phyloP scores from a whole-genome alignment of 495 filamentous ascomycete genomes.

The Talaromyces adpressus region DNA sequence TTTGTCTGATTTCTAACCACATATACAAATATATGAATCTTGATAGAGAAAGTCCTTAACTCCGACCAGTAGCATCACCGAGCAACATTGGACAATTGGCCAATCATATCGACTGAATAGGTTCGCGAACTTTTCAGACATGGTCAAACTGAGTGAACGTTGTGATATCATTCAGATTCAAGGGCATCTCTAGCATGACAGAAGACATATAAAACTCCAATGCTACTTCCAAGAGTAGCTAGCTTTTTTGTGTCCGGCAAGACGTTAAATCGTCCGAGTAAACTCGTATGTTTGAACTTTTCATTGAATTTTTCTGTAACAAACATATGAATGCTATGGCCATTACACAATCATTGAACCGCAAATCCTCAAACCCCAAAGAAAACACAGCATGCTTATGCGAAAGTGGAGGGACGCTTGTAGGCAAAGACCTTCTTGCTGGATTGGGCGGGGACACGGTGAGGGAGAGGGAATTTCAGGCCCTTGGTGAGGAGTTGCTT shows the following conservation, averaged over 20 bases:
- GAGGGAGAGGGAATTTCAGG: slow-evolving; percentile 97
- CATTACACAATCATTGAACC: slow-evolving; percentile 44
- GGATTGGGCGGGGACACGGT: slow-evolving; percentile 73
- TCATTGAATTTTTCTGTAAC: slow-evolving; percentile 6
- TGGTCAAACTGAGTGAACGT: background rate
- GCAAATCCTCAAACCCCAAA: slow-evolving; percentile 32
- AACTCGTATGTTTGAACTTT: slow-evolving; percentile 1
- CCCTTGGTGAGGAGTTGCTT: slow-evolving; percentile 92
- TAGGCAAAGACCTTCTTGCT: slow-evolving; percentile 86
- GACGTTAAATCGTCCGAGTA: background rate
- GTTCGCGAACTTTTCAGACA: background rate
- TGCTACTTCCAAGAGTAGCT: background rate
- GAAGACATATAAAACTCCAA: background rate
- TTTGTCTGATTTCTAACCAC: background rate
- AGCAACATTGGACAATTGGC: background rate
- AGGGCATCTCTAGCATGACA: background rate
- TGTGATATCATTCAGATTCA: slow-evolving; percentile 6
- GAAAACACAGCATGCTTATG: slow-evolving; percentile 41
- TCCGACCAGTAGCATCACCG: background rate
- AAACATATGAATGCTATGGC: slow-evolving; percentile 36
- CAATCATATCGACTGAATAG: background rate
- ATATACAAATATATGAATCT: background rate
- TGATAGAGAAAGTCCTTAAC: background rate
- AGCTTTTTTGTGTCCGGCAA: background rate
- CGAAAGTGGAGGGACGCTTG: slow-evolving; percentile 87